Conservation (phyloP, 2,329 filamentous ascomycete species). For the Seiridium unicorne region DNA sequence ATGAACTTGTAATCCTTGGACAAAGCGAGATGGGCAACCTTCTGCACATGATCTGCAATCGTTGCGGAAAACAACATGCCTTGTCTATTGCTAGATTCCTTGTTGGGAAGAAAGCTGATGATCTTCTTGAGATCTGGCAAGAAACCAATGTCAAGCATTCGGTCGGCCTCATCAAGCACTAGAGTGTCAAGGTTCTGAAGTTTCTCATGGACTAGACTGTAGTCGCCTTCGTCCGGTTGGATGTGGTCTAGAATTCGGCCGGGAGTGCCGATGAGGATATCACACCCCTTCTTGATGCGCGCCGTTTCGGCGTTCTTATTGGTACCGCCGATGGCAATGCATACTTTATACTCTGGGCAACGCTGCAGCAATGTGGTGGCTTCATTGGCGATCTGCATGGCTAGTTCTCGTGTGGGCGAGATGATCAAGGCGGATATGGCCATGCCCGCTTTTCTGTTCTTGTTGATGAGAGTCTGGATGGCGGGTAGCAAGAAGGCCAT, state of each 20-base stretch:
- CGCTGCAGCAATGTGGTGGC: constrained; percentile 69
- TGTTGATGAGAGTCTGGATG: constrained; percentile 69
- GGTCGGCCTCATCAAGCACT: constrained; percentile 81
- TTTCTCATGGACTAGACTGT: constrained; percentile 62
- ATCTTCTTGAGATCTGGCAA: constrained; percentile 77
- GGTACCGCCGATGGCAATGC: constrained; percentile 75
- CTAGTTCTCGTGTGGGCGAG: constrained; percentile 69
- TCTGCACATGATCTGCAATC: constrained; percentile 75
- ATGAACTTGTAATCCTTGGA: constrained; percentile 75
- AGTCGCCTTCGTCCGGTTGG: constrained; percentile 58
- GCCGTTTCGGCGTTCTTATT: constrained; percentile 73
- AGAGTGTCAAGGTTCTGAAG: constrained; percentile 71
- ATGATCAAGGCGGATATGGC: constrained; percentile 63
- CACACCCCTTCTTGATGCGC: constrained; percentile 69
- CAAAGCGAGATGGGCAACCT: constrained; percentile 68
- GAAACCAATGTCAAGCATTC: constrained; percentile 82
- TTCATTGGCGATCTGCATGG: constrained; percentile 69
- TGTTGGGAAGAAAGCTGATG: constrained; percentile 65
- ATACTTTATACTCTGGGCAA: constrained; percentile 72
- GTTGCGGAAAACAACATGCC: constrained; percentile 88
- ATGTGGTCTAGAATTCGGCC: constrained; percentile 78
- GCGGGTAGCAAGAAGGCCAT: constrained; percentile 80
- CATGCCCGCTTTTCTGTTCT: constrained; percentile 26
- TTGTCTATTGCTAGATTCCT: constrained; percentile 56
- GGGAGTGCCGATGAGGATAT: constrained; percentile 79